phyloP scores from a whole-genome alignment of 2,329 filamentous ascomycete genomes.

The Emmonsiellopsis sp. region DNA sequence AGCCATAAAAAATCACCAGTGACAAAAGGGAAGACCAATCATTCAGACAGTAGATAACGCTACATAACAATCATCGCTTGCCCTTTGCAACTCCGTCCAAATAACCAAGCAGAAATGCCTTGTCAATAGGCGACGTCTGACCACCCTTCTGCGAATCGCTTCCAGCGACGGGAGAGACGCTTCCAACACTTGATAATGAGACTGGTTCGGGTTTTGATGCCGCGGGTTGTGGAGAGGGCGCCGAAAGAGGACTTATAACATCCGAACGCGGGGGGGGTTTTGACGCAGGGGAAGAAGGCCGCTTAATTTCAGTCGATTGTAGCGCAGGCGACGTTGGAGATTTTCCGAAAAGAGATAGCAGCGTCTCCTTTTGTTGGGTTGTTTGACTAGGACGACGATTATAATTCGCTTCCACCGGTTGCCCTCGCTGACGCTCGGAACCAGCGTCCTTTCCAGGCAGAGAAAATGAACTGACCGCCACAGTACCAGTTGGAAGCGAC shows the following conservation, averaged over 20 bases:
- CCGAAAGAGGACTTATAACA: constrained; percentile 15
- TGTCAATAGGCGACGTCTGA: constrained; percentile 56
- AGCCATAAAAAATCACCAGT: neutral
- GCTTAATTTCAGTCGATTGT: constrained; percentile 9
- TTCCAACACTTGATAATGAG: constrained; percentile 13
- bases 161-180: constrained; percentile 11
- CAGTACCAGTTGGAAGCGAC: constrained; percentile 19
- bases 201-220: neutral
- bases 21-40: neutral
- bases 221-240: constrained; percentile 7
- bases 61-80: constrained; percentile 19
- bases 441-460: constrained; percentile 12
- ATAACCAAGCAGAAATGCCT: constrained; percentile 67
- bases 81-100: constrained; percentile 49
- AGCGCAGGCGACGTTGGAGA: constrained; percentile 19
- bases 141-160: constrained; percentile 13
- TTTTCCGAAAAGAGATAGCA: constrained; percentile 56
- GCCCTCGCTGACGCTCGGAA: constrained; percentile 8
- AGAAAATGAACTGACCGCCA: constrained; percentile 15
- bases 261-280: constrained; percentile 11
- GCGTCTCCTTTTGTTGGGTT: constrained; percentile 37
- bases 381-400: constrained; percentile 34
- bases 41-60: neutral
- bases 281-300: constrained; percentile 1
- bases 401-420: constrained; percentile 16